These are phyloP conservation scores for Falciphora oryzae DNA, from an alignment of 2,329 filamentous ascomycete species.

Conservation along the genomic window DNA sequence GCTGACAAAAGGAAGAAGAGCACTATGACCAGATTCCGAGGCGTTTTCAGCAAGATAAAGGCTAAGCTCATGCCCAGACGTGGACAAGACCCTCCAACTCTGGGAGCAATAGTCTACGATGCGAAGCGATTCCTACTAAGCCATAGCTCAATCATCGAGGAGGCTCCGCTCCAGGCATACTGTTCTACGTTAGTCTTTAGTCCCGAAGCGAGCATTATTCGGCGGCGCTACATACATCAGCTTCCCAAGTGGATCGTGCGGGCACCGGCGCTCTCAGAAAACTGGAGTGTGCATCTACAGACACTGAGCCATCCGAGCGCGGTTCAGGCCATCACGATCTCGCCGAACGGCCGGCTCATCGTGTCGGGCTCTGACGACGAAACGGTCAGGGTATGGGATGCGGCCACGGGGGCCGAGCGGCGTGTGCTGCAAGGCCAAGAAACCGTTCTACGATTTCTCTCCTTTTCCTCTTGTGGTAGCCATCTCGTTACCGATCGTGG, in stretches of 20 bases:
- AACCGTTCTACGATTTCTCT: too few relatives aligned
- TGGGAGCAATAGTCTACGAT: too few relatives aligned
- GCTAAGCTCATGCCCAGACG: too few relatives aligned
- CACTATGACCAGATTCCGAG: too few relatives aligned
- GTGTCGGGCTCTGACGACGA: not conserved
- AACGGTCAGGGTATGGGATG: not conserved
- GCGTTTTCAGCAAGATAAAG: too few relatives aligned
- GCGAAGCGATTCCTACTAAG: too few relatives aligned
- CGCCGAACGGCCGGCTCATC: not conserved
- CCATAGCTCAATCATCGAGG: too few relatives aligned
- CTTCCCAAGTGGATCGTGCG: not conserved
- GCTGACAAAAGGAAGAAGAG: too few relatives aligned
- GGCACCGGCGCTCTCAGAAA: not conserved
- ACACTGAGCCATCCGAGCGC: not conserved
- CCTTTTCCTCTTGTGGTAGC: too few relatives aligned
- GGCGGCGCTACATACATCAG: not conserved
- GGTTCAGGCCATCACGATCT: not conserved
- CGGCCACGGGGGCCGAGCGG: not conserved
- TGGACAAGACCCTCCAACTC: too few relatives aligned
- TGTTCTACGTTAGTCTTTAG: not conserved
- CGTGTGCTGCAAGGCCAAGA: too few relatives aligned
- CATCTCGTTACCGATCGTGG: too few relatives aligned
- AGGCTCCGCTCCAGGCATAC: not conserved
- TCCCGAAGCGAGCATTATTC: not conserved
- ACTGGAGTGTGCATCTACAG: not conserved